Base-by-base conservation (phyloP, 768 basidiomycete genomes). In the Amanita exitialis region DNA sequence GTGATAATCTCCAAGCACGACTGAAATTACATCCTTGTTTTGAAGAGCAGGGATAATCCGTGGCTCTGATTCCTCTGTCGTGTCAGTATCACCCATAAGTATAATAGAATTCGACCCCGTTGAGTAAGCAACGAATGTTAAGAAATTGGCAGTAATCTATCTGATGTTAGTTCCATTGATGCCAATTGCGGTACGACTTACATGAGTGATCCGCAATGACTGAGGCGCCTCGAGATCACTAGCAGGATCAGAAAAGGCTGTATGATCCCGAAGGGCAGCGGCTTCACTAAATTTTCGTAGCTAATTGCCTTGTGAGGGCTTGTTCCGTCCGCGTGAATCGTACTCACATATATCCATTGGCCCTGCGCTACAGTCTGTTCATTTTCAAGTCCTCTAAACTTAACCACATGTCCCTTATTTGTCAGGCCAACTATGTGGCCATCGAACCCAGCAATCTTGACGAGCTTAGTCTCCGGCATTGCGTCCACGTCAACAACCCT, bases 1-100 rank as follows among this genome's bases (percentile, higher is more conserved):
- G 69, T 98, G 95, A 64, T 94, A 96, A 66, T 98, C 95, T 4
- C 95, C 95, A 46, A 92, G 75, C 12, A 85, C 83, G 50, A 95
- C 82, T 46, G 90, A 89, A 53, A 97, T 94, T 49, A 97, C 79
- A 34, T 75, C 72, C 56, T 69, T 77, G 57, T 86, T 76, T 59
- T 96, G 91, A 25, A 98, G 69, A 30, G 74, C 78, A 1, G 86
- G 82, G 3, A 88, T 71, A 52, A 91, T 70, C 30, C 69, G 73
- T n/a, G 86, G 89, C 52, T 61, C 58, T 13, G 67, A 70, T 18
- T 66, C 63, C 10, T 67, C 52, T 32, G 67, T 57, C 6, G 76
- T 78, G n/a, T 69, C 62, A 12, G 66, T 69, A 41, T 77, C 68
- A 35, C 89, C 90, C 64, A 83, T 79, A 53, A 92, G 76, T 20